phyloP scores from a whole-genome alignment of 768 basidiomycete genomes.

The Cystofilobasidium bisporidii region DNA sequence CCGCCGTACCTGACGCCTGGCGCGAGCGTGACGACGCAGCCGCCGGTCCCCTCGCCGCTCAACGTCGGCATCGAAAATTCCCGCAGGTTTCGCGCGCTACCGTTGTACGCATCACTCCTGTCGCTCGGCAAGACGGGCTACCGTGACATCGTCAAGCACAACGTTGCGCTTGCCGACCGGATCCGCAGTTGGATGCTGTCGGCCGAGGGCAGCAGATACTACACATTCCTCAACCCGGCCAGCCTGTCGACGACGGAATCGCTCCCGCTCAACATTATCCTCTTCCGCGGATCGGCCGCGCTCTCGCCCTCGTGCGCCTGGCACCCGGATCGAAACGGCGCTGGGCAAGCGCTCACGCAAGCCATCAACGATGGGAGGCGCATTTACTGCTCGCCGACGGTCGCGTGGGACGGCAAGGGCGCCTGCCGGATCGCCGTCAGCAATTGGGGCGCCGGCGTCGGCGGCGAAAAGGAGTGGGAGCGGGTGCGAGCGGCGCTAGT shows the following conservation, averaged over 20 bases:
- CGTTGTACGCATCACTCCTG: slow-evolving; percentile 42
- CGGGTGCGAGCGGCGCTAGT: slow-evolving; percentile 29
- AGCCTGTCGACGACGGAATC: slow-evolving; percentile 16
- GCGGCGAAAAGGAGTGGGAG: slow-evolving; percentile 33
- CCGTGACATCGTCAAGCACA: slow-evolving; percentile 39
- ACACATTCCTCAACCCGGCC: slow-evolving; percentile 35
- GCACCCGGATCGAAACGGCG: slow-evolving; percentile 28
- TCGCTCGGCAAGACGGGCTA: slow-evolving; percentile 43
- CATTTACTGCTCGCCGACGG: slow-evolving; percentile 41
- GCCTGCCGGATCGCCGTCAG: slow-evolving; percentile 43
- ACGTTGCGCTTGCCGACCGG: slow-evolving; percentile 40
- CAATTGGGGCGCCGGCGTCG: slow-evolving; percentile 38
- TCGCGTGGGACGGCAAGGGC: slow-evolving; percentile 38
- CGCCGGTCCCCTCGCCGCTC: slow-evolving; percentile 39
- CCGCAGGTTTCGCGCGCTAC: slow-evolving; percentile 43
- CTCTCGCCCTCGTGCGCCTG: slow-evolving; percentile 24
- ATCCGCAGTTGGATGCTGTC: slow-evolving; percentile 37
- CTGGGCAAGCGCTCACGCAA: slow-evolving; percentile 31
- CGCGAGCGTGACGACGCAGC: neutral
- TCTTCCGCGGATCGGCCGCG: slow-evolving; percentile 36
- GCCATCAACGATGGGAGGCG: slow-evolving; percentile 40
- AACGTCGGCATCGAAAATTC: slow-evolving; percentile 45
- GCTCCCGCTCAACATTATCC: slow-evolving; percentile 41
- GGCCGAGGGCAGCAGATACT: slow-evolving; percentile 10
- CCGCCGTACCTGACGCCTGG: slow-evolving; percentile 42